phyloP scores from a whole-genome alignment of 345 rosid species.

The Salix suchowensis region DNA sequence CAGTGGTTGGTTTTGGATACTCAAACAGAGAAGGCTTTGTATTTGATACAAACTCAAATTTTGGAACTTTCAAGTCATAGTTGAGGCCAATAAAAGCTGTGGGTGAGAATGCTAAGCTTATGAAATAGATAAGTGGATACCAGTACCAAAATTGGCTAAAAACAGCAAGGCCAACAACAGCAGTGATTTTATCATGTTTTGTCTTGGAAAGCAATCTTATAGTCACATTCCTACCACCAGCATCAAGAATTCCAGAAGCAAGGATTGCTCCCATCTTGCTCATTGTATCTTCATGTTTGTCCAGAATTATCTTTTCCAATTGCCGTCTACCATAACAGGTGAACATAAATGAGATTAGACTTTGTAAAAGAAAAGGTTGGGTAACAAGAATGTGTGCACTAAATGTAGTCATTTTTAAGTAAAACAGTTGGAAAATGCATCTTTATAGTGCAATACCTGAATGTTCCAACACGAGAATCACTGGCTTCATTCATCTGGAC shows the following conservation, averaged over 20 bases:
- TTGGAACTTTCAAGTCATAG: constrained; percentile 91
- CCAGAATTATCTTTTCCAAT: constrained; percentile 85
- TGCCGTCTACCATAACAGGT: constrained; percentile 61
- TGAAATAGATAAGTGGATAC: constrained; percentile 95
- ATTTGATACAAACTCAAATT: constrained; percentile 84
- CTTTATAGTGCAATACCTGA: constrained; percentile 47
- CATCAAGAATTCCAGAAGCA: constrained; percentile 97
- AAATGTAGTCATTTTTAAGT: background rate
- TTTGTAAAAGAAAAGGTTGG: background rate
- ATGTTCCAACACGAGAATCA: constrained; percentile 95
- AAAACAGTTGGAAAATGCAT: background rate
- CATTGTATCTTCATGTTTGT: constrained; percentile 98
- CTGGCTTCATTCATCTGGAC: constrained; percentile 91
- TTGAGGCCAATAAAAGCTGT: constrained; percentile 92
- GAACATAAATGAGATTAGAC: background rate
- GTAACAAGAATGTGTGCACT: background rate
- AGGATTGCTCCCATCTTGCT: constrained; percentile 99
- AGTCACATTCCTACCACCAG: constrained; percentile 99
- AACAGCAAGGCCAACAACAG: constrained; percentile 95
- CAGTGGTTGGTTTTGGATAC: constrained; percentile 91
- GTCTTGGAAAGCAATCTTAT: constrained; percentile 91
- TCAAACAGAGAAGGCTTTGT: constrained; percentile 93
- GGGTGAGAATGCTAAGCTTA: constrained; percentile 90
- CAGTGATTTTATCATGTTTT: constrained; percentile 90
- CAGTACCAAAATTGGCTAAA: constrained; percentile 99